A percentile compares a stretch with the other conserved stretches of the same genome.
Evolutionary conservation across 148 eudicot species (phyloP).

Genomic region (Mesembryanthemum crystallinum): DNA sequence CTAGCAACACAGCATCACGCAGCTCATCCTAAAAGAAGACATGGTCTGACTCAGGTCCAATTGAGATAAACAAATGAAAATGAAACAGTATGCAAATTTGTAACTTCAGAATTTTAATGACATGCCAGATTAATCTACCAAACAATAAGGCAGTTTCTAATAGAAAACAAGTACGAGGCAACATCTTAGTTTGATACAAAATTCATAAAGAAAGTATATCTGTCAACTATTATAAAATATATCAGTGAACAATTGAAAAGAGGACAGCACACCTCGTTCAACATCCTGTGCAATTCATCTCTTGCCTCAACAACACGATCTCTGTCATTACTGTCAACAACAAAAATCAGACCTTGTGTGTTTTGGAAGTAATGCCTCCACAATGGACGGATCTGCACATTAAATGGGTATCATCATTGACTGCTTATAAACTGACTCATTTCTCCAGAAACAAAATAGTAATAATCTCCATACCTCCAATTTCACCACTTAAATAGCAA

Average conservation of each 20-base stretch:
- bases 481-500: neutral
- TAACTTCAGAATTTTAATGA: neutral
- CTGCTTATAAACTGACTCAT: neutral
- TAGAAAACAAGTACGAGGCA: neutral
- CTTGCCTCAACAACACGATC: constrained; percentile 83
- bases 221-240: neutral
- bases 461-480: neutral
- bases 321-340: constrained; percentile 85
- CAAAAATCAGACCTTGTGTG: constrained; percentile 78
- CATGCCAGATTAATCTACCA: neutral
- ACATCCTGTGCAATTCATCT: constrained; percentile 83
- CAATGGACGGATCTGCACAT: constrained; percentile 76
- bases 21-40: constrained; percentile 55
- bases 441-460: neutral
- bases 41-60: constrained; percentile 7
- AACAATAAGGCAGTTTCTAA: neutral
- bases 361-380: constrained; percentile 91
- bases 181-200: neutral
- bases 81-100: neutral
- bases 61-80: neutral
- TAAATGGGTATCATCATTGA: neutral
- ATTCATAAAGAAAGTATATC: neutral
- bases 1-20: constrained; percentile 70
- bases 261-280: constrained; percentile 55
- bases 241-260: neutral